Evolutionary conservation across 2,329 filamentous ascomycete genomes (phyloP).

Genomic region (Beauveria caledonica): DNA sequence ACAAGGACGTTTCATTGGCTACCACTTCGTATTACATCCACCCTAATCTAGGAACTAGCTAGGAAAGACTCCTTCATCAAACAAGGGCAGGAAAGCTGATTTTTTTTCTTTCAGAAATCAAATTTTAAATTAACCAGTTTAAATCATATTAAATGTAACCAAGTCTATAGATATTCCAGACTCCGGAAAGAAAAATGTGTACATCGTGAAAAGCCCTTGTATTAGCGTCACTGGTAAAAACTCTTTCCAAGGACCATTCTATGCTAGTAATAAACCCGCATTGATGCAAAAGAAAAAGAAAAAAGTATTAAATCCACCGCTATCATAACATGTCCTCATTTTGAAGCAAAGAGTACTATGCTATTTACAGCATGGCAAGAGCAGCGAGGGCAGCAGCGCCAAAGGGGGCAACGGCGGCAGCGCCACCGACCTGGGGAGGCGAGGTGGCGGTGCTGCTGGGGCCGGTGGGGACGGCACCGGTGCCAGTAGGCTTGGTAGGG

Average conservation of each 20-base stretch:
- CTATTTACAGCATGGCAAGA: conserved; percentile 12
- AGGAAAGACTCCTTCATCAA: not conserved
- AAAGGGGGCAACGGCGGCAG: conserved; percentile 5
- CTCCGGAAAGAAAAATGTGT: conserved; percentile 5
- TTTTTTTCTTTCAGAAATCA: too few species aligned
- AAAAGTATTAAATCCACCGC: conserved; percentile 8
- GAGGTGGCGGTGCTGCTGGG: conserved; percentile 35
- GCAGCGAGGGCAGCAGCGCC: conserved; percentile 10
- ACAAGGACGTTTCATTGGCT: not conserved
- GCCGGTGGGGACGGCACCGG: conserved; percentile 59
- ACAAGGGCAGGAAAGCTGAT: too few species aligned
- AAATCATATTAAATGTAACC: conserved; percentile 6
- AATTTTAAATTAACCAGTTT: not conserved
- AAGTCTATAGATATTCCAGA: conserved; percentile 12
- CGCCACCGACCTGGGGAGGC: conserved; percentile 38
- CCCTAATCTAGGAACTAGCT: not conserved
- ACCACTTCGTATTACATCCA: conserved; percentile 3
- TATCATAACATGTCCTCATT: conserved; percentile 11
- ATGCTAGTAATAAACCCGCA: conserved; percentile 1
- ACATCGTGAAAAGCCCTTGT: conserved; percentile 10
- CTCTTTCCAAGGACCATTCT: not conserved
- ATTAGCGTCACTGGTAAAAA: not conserved
- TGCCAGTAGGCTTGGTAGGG: conserved; percentile 60
- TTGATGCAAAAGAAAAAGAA: conserved; percentile 3
- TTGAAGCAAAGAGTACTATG: conserved; percentile 9